These are phyloP conservation scores for Wickerhamiella spandovensis DNA, from an alignment of 805 yeast species.

Conservation along the genomic window DNA sequence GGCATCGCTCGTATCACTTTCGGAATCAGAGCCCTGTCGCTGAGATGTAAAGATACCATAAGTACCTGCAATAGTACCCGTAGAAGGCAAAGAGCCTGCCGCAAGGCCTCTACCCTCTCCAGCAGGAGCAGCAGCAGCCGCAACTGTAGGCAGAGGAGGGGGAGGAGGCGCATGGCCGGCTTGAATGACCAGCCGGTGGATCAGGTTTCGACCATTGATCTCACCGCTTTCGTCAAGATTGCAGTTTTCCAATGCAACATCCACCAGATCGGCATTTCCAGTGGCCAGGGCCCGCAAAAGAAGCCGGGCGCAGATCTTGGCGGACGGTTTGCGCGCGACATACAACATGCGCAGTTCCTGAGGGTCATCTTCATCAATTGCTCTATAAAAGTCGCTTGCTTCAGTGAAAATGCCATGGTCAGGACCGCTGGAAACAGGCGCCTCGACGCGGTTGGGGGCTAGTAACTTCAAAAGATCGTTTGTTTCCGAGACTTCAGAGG, in stretches of 20 bases:
- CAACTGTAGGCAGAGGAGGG: not conserved
- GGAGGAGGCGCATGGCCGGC: not conserved
- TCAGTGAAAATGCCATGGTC: not conserved
- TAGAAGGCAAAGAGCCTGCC: not conserved
- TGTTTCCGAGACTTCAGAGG: constrained; percentile 33
- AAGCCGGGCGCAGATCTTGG: constrained; percentile 28
- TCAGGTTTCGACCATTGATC: constrained; percentile 67
- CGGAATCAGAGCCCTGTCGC: not conserved
- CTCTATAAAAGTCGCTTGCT: constrained; percentile 5
- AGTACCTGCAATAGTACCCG: not conserved
- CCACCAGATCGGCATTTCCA: constrained; percentile 36
- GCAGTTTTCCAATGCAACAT: constrained; percentile 36
- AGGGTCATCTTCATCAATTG: constrained; percentile 33
- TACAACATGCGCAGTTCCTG: constrained; percentile 31
- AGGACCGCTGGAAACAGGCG: not conserved
- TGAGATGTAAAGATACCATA: not conserved
- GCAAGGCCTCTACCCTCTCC: too few relatives aligned
- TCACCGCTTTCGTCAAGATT: constrained; percentile 51
- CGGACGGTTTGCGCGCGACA: constrained; percentile 35
- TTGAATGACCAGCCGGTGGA: constrained; percentile 65
- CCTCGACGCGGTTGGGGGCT: constrained; percentile 15
- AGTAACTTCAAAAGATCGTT: constrained; percentile 19
- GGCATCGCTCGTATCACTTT: constrained; percentile 2
- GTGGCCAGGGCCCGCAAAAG: constrained; percentile 14
- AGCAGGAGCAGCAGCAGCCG: not conserved